Conservation (phyloP, 1,284 basidiomycete genomes). For the Clitocybe nebularis region DNA sequence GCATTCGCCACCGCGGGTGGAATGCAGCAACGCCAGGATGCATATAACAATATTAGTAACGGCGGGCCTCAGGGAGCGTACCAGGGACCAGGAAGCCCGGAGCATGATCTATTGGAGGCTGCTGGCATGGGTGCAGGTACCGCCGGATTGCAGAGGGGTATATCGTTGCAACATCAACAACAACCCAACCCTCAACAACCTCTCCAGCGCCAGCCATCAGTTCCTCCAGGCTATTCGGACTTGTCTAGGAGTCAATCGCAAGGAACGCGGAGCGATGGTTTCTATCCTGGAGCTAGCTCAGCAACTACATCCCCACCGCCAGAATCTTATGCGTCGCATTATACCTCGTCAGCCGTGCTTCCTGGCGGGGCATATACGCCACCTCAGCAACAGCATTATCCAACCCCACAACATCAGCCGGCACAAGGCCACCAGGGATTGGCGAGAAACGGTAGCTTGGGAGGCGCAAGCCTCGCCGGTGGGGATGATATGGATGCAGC, state of each 20-base stretch:
- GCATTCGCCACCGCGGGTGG: conserved; percentile 38
- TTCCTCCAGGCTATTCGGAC: conserved; percentile 2
- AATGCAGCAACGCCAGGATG: conserved; percentile 9
- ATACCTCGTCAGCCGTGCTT: conserved; percentile 11
- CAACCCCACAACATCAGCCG: neutral
- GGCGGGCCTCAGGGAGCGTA: too few relatives aligned
- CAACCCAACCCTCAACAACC: neutral
- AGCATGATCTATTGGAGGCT: conserved; percentile 22
- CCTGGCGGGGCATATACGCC: conserved; percentile 5
- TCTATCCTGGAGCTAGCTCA: too few relatives aligned
- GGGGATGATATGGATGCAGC: conserved; percentile 21
- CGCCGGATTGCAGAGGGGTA: conserved; percentile 13
- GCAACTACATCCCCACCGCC: neutral
- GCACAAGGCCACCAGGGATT: neutral
- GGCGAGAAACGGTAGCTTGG: neutral
- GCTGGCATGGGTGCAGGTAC: conserved; percentile 22
- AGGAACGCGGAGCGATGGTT: too few relatives aligned
- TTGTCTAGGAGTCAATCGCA: conserved; percentile 7
- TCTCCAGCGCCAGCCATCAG: neutral
- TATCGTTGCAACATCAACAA: conserved; percentile 13
- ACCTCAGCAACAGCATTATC: neutral
- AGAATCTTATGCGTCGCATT: conserved; percentile 10
- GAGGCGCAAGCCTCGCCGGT: conserved; percentile 9
- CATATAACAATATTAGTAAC: conserved; percentile 4
- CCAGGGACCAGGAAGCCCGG: conserved; percentile 19